Evolutionary conservation across 2,329 filamentous ascomycete species (phyloP), one percentile per base, ranked within the genome.

Genomic region (Calonectria honghensis): DNA sequence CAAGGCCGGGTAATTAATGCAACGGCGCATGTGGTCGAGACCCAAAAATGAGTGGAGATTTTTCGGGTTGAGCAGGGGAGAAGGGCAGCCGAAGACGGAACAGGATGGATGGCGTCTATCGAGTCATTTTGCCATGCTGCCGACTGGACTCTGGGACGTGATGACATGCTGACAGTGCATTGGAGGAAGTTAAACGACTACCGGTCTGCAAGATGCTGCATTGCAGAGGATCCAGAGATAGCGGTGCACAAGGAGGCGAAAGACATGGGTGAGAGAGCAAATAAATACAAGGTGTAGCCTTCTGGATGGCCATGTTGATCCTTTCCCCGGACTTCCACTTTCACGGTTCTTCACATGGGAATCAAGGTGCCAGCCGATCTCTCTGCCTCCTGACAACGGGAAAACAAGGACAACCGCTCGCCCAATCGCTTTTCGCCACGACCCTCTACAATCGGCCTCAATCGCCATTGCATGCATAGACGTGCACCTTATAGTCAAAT

Each of bases 21-120:
- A 61, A 61, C 57, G 57, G 52, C 52, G 52, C 57, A 61, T 61
- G 57, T 37, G 57, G 57, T 61, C 57, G 32, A 61, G 57, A 16
- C 57, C 57, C 32, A 18, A 59, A 37, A 37, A 27, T 35, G 37
- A 61, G 54, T 39, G 57, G 57, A 18, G 32, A 37, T 32, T 24
- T 24, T 37, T 61, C 57, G 32, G 57, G 57, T 37, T 61, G 57
- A 39, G 37, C 57, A 61, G 57, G 57, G 52, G 31, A 70, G 45
- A 18, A 70, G 50, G 35, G 70, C 50, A 75, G 79, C 79, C 79
- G 79, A 80, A 80, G 78, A 78, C 79, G 79, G 79, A 80, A 77
- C 51, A 29, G 65, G 51, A 39, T 63, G 39, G 50, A 72, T 45
- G 51, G 54, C 64, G 50, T 64, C 61, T 39, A 54, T 77, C 73